These are phyloP conservation scores for Penicillium soppii DNA, from an alignment of 495 filamentous ascomycete genomes.

Conservation along the genomic window DNA sequence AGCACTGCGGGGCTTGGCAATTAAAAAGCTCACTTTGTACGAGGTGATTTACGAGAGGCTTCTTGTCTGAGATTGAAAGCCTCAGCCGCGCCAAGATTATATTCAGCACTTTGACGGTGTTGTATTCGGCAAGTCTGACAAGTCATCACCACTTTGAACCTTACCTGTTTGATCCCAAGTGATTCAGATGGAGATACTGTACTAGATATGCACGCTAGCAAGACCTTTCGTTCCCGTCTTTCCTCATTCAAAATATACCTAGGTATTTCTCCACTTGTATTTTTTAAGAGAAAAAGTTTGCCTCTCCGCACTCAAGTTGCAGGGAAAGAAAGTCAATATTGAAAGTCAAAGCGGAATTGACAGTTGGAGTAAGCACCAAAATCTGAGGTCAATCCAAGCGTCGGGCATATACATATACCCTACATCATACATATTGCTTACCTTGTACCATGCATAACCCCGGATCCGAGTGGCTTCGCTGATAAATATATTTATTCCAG, in stretches of 20 bases:
- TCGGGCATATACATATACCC: no score
- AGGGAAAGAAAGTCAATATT: no score
- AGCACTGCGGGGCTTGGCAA: background rate
- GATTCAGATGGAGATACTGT: background rate
- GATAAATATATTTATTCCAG: background rate
- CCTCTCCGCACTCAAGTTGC: no score
- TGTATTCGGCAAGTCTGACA: background rate
- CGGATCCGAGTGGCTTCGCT: background rate
- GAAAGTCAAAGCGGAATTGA: no score
- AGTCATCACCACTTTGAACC: background rate
- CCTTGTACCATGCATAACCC: background rate
- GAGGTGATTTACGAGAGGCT: background rate
- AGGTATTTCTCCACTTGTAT: no score
- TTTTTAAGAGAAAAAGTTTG: no score
- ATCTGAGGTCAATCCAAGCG: no score
- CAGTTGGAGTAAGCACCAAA: no score
- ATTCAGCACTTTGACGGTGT: no score
- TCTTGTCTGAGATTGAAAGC: background rate
- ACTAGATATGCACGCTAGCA: background rate
- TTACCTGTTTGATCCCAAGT: background rate
- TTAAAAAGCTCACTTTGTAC: background rate
- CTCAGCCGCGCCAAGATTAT: slow-evolving; percentile 4
- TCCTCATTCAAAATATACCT: no score
- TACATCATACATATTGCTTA: background rate
- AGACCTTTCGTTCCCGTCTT: background rate